These are phyloP conservation scores for Endotrypanum monterogeii DNA, from an alignment of 208 protist species.

Conservation along the genomic window DNA sequence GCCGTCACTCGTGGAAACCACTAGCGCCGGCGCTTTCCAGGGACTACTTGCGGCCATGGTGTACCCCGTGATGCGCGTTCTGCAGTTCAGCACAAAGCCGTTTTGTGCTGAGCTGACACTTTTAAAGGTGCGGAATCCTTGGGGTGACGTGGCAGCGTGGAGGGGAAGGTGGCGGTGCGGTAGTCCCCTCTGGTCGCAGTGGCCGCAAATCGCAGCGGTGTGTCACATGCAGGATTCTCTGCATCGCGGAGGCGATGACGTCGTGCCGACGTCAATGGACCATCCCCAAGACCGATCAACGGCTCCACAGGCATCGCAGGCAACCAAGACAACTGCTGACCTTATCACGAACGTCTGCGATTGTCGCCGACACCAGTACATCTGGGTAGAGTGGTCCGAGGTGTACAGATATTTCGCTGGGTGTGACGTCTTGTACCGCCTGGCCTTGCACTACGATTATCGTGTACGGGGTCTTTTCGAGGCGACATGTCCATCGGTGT, in stretches of 20 bases:
- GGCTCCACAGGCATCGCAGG: neutral
- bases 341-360: neutral
- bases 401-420: conserved; percentile 60
- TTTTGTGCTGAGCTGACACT: conserved; percentile 21
- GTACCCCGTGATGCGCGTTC: conserved; percentile 23
- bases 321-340: neutral
- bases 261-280: neutral
- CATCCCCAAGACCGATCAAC: neutral
- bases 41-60: conserved; percentile 21
- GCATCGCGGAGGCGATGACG: neutral
- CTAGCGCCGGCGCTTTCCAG: neutral
- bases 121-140: conserved; percentile 27
- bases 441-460: conserved; percentile 42
- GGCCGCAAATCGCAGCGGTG: conserved; percentile 19
- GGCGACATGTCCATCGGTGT: conserved; percentile 38
- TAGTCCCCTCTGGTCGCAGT: conserved; percentile 20
- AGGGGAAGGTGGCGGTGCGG: conserved; percentile 29
- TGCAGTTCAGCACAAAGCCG: conserved; percentile 18
- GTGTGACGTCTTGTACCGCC: conserved; percentile 52
- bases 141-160: conserved; percentile 28
- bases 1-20: neutral
- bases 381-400: conserved; percentile 72
- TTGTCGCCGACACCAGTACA: conserved; percentile 29
- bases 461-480: conserved; percentile 52
- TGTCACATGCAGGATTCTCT: conserved; percentile 18